phyloP scores from a whole-genome alignment of 2,329 filamentous ascomycete species.

The Beauveria pseudobassiana region DNA sequence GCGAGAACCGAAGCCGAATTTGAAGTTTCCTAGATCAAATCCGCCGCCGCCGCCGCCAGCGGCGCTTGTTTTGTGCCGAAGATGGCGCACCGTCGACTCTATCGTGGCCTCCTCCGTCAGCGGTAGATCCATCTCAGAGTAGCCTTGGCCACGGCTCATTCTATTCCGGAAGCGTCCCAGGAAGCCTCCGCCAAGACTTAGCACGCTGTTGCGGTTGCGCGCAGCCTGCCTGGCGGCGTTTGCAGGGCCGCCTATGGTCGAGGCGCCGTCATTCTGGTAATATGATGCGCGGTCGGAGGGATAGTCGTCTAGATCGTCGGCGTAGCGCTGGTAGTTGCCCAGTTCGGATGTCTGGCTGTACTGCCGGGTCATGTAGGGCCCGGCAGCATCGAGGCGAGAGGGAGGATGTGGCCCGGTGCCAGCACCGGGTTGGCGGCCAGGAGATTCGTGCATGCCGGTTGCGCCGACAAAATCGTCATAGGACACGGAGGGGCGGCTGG shows the following conservation, averaged over 20 bases:
- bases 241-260: slow-evolving; percentile 38
- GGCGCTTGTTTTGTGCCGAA: slow-evolving; percentile 31
- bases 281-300: slow-evolving; percentile 71
- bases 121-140: slow-evolving; percentile 97
- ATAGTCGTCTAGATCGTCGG: slow-evolving; percentile 77
- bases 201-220: slow-evolving; percentile 78
- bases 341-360: slow-evolving; percentile 74
- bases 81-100: slow-evolving; percentile 19
- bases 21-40: slow-evolving; percentile 72
- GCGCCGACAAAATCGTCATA: slow-evolving; percentile 92
- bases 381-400: slow-evolving; percentile 12
- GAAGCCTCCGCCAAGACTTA: slow-evolving; percentile 79
- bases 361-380: slow-evolving; percentile 43
- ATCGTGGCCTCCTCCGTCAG: slow-evolving; percentile 66
- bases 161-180: slow-evolving; percentile 83
- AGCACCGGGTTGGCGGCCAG: slow-evolving; percentile 9
- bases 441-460: slow-evolving; percentile 25
- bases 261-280: slow-evolving; percentile 57
- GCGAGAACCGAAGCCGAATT: slow-evolving; percentile 79
- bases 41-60: slow-evolving; percentile 14
- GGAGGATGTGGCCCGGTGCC: not conserved
- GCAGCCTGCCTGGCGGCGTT: slow-evolving; percentile 47
- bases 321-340: slow-evolving; percentile 86
- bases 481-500: slow-evolving; percentile 73
- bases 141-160: slow-evolving; percentile 78